These are phyloP conservation scores for Physcomitrium patens DNA, from an alignment of 225 moss, liverwort and hornwort genomes.

Conservation along the genomic window DNA sequence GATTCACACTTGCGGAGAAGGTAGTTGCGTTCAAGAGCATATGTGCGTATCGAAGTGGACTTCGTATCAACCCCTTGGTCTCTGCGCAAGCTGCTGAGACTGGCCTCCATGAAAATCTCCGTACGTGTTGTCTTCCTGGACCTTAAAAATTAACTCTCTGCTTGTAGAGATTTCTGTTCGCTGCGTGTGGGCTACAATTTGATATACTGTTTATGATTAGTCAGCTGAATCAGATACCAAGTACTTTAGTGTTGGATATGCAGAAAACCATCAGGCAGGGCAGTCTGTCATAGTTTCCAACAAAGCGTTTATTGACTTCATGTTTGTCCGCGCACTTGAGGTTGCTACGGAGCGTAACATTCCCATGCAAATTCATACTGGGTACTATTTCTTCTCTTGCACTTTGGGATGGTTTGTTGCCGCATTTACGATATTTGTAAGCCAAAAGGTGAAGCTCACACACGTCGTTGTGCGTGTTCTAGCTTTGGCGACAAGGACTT, in stretches of 20 bases:
- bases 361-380: conserved; percentile 91
- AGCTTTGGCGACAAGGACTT: conserved; percentile 96
- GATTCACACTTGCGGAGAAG: conserved; percentile 61
- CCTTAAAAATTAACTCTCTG: not conserved
- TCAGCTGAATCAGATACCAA: conserved; percentile 13
- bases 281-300: conserved; percentile 64
- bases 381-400: conserved; percentile 46
- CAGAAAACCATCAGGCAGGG: conserved; percentile 38
- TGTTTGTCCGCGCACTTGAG: conserved; percentile 79
- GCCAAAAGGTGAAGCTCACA: conserved; percentile 9
- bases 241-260: conserved; percentile 16
- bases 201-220: not conserved
- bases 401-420: conserved; percentile 11
- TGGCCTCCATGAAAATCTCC: conserved; percentile 64
- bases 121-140: conserved; percentile 35
- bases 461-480: conserved; percentile 25
- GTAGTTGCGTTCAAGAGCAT: conserved; percentile 90
- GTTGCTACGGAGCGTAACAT: conserved; percentile 68
- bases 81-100: conserved; percentile 75
- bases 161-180: not conserved
- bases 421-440: not conserved
- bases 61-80: conserved; percentile 74
- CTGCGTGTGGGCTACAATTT: no score
- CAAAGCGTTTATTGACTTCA: conserved; percentile 75
- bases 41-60: conserved; percentile 83